Evolutionary conservation across 2,329 filamentous ascomycete genomes (phyloP).

Genomic region (Podosphaera xanthii): DNA sequence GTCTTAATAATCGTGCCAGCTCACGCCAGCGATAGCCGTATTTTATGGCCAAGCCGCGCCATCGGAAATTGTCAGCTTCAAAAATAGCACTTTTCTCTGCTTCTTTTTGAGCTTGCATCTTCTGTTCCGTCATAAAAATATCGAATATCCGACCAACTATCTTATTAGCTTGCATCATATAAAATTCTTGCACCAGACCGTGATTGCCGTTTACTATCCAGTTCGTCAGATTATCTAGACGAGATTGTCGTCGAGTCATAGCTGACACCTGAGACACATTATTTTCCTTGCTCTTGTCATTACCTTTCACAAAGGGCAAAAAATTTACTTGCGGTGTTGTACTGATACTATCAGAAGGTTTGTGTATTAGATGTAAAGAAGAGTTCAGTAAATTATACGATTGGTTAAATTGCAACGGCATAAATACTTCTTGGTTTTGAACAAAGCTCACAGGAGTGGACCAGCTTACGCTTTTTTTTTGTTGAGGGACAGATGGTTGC

Average conservation of each 20-base stretch:
- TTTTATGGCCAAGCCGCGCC: conserved; percentile 11
- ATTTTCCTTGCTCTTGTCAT: not conserved
- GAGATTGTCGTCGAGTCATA: not conserved
- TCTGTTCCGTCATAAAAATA: conserved; percentile 8
- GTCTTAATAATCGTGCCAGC: conserved; percentile 8
- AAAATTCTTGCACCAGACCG: conserved; percentile 17
- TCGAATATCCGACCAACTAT: conserved; percentile 7
- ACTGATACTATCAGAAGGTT: too few species aligned
- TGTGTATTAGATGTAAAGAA: too few species aligned
- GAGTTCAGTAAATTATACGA: too few species aligned
- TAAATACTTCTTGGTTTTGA: too few species aligned
- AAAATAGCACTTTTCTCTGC: conserved; percentile 8
- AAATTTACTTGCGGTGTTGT: too few species aligned
- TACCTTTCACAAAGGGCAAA: too few species aligned
- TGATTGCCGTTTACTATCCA: conserved; percentile 13
- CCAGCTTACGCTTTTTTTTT: too few species aligned
- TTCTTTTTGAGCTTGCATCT: conserved; percentile 5
- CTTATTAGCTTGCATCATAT: conserved; percentile 7
- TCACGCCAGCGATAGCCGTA: conserved; percentile 14
- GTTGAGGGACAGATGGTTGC: too few species aligned
- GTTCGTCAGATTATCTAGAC: conserved; percentile 7
- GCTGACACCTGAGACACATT: too few species aligned
- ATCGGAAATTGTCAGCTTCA: conserved; percentile 12
- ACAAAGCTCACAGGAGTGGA: too few species aligned
- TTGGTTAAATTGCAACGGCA: too few species aligned